Conservation (phyloP, 1,284 basidiomycete species). For the Phaffia rhodozyma region DNA sequence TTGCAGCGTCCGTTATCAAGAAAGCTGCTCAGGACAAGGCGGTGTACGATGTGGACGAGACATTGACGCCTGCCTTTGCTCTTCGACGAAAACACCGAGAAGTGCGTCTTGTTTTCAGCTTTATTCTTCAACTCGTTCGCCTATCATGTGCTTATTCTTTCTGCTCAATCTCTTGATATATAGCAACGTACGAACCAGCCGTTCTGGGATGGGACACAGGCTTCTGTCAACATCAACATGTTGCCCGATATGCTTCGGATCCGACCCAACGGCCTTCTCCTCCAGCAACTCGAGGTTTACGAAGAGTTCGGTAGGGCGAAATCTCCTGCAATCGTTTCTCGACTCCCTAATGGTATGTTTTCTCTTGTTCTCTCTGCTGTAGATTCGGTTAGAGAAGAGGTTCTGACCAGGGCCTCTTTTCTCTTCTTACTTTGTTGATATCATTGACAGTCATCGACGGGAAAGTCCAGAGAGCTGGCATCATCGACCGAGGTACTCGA, state of each 20-base stretch:
- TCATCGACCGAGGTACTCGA: conserved; percentile 19
- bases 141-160: neutral
- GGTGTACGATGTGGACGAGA: conserved; percentile 87
- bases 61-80: conserved; percentile 69
- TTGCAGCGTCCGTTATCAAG: conserved; percentile 89
- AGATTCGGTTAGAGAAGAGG: conserved; percentile 30
- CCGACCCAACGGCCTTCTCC: conserved; percentile 67
- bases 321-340: conserved; percentile 5
- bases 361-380: conserved; percentile 25
- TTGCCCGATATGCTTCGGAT: conserved; percentile 85
- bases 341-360: conserved; percentile 11
- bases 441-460: neutral
- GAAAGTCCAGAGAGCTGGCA: neutral
- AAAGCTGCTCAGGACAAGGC: conserved; percentile 97
- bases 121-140: neutral
- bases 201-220: conserved; percentile 75
- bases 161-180: neutral
- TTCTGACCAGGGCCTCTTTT: neutral
- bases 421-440: neutral
- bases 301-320: conserved; percentile 69
- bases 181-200: conserved; percentile 56
- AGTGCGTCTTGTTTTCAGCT: conserved; percentile 38
- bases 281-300: conserved; percentile 78
- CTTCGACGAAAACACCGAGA: conserved; percentile 77
- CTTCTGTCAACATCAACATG: conserved; percentile 60